phyloP scores from a whole-genome alignment of 768 basidiomycete species.

The Amanita exitialis region DNA sequence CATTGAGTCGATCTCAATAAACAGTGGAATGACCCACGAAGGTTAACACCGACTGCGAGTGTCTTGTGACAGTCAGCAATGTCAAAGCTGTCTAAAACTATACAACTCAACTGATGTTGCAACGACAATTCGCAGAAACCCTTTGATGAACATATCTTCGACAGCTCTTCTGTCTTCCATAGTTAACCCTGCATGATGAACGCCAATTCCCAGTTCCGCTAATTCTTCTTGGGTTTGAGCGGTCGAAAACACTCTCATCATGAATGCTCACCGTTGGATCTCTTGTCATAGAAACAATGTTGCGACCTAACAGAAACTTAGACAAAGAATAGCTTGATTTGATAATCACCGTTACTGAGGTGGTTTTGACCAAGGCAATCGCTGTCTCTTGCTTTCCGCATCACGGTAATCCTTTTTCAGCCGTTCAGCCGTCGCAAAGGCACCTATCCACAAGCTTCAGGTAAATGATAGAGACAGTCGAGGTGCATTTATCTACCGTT shows the following conservation, averaged over 20 bases:
- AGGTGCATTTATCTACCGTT: constrained; percentile 44
- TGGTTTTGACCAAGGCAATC: constrained; percentile 63
- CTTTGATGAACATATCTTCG: constrained; percentile 65
- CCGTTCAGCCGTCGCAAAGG: constrained; percentile 61
- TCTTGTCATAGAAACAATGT: constrained; percentile 55
- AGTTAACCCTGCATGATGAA: constrained; percentile 86
- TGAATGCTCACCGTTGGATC: constrained; percentile 42
- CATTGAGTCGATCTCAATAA: not conserved
- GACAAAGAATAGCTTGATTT: not conserved
- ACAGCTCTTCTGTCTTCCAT: constrained; percentile 61
- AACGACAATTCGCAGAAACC: constrained; percentile 56
- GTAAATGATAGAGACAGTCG: not conserved
- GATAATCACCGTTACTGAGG: constrained; percentile 27
- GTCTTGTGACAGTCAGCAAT: constrained; percentile 40
- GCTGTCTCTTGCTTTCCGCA: constrained; percentile 33
- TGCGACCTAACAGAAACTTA: constrained; percentile 32
- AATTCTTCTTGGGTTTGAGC: constrained; percentile 33
- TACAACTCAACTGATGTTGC: constrained; percentile 60
- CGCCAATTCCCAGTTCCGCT: constrained; percentile 67
- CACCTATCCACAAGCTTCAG: constrained; percentile 27
- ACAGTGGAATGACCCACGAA: constrained; percentile 47
- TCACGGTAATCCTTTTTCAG: constrained; percentile 65
- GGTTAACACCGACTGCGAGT: constrained; percentile 91
- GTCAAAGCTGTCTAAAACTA: not conserved
- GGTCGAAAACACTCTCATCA: not conserved